A percentile compares a stretch with the other conserved stretches of the same genome.
These are phyloP conservation scores for Ascochyta clinopodiicola DNA, from an alignment of 2,329 filamentous ascomycete genomes.

Conservation along the genomic window DNA sequence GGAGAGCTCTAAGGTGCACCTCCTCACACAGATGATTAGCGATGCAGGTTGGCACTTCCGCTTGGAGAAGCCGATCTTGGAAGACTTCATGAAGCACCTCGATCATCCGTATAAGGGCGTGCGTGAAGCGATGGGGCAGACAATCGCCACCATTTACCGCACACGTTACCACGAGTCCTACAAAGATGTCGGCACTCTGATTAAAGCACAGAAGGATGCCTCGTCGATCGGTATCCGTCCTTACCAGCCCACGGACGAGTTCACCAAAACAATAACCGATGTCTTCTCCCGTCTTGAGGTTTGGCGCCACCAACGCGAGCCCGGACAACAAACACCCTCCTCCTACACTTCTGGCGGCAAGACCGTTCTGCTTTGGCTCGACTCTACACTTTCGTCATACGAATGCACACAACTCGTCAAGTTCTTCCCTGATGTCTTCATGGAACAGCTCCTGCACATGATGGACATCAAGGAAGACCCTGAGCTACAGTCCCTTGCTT, in stretches of 20 bases:
- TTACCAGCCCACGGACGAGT: conserved; percentile 79
- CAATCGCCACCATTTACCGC: conserved; percentile 85
- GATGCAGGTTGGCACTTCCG: conserved; percentile 97
- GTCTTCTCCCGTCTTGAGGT: conserved; percentile 81
- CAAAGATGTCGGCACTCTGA: conserved; percentile 74
- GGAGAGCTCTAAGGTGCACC: conserved; percentile 92
- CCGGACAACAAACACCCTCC: conserved; percentile 91
- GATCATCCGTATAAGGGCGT: conserved; percentile 99
- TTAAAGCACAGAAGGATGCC: conserved; percentile 77
- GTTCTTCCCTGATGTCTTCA: conserved; percentile 90
- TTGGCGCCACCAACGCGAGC: conserved; percentile 83
- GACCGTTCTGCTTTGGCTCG: conserved; percentile 93
- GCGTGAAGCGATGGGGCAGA: conserved; percentile 89
- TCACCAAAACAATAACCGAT: conserved; percentile 71
- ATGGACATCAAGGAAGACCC: conserved; percentile 99
- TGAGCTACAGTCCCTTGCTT: conserved; percentile 90
- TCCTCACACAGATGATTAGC: conserved; percentile 85
- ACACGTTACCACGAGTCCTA: conserved; percentile 96
- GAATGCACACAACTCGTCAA: conserved; percentile 90
- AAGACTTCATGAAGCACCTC: conserved; percentile 88
- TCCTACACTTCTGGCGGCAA: conserved; percentile 96
- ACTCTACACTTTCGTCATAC: conserved; percentile 86
- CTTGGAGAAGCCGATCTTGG: conserved; percentile 81
- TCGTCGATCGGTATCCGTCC: conserved; percentile 86
- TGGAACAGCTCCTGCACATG: conserved; percentile 95